These are phyloP conservation scores for Kwoniella mangroviensis DNA, from an alignment of 768 basidiomycete species.

Conservation along the genomic window DNA sequence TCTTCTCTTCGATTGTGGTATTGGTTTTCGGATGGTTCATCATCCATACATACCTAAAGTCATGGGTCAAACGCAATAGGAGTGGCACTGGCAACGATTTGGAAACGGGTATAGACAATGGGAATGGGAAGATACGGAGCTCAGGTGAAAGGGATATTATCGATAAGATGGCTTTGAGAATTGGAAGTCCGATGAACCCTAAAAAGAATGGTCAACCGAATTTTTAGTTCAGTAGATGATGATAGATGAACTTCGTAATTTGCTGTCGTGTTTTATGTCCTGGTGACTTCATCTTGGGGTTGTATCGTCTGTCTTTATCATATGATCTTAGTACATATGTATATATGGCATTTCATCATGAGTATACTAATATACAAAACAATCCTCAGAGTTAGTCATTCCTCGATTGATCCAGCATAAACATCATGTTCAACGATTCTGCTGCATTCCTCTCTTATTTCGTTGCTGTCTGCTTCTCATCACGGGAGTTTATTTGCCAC, in stretches of 20 bases:
- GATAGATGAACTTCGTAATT: background rate
- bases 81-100: background rate
- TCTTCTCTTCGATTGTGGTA: slow-evolving; percentile 24
- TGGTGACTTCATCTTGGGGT: background rate
- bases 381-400: no score
- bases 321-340: background rate
- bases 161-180: background rate
- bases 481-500: no score
- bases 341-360: background rate
- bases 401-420: no score
- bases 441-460: no score
- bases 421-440: no score
- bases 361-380: no score
- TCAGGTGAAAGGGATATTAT: background rate
- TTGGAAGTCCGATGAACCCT: background rate
- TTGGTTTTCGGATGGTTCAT: background rate
- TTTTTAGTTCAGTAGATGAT: no score
- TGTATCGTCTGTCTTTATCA: background rate
- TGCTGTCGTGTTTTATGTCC: background rate
- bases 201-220: background rate
- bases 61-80: background rate
- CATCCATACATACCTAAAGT: background rate
- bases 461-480: no score
- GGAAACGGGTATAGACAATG: background rate
- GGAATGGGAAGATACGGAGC: background rate